Evolutionary conservation across 1,284 basidiomycete species (phyloP).

Genomic region (Omphalotus olearius): DNA sequence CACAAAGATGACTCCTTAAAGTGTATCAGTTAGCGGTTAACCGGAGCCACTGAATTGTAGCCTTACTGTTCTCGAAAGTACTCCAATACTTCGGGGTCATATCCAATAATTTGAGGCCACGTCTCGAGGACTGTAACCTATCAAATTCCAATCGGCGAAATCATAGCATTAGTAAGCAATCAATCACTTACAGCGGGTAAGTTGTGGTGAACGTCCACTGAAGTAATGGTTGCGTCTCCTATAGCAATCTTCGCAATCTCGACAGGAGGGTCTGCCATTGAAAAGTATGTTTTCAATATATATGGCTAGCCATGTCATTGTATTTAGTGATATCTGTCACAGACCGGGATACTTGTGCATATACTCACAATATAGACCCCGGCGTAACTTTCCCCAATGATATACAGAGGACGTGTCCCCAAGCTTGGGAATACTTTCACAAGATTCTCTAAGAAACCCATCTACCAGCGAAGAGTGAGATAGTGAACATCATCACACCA

Average conservation of each 20-base stretch:
- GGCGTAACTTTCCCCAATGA: slow-evolving; percentile 67
- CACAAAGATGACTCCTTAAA: slow-evolving; percentile 40
- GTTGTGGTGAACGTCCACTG: slow-evolving; percentile 42
- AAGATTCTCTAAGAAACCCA: slow-evolving; percentile 60
- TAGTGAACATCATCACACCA: not conserved
- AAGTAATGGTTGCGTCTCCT: slow-evolving; percentile 58
- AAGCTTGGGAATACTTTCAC: slow-evolving; percentile 65
- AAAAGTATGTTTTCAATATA: slow-evolving; percentile 65
- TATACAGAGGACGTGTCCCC: slow-evolving; percentile 51
- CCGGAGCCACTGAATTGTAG: not conserved
- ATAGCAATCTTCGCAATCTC: slow-evolving; percentile 62
- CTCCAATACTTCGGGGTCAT: slow-evolving; percentile 57
- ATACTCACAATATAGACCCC: slow-evolving; percentile 55
- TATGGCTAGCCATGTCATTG: slow-evolving; percentile 44
- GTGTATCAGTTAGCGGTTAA: not conserved
- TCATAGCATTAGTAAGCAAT: not conserved
- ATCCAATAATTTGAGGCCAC: slow-evolving; percentile 69
- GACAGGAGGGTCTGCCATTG: slow-evolving; percentile 57
- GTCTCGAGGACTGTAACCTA: slow-evolving; percentile 61
- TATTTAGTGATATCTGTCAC: not conserved
- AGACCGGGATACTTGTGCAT: not conserved
- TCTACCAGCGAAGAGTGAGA: slow-evolving; percentile 28
- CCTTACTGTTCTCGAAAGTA: slow-evolving; percentile 67
- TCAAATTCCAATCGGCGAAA: not conserved
- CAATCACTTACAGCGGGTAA: slow-evolving; percentile 40